Conservation (phyloP, 2,329 filamentous ascomycete species). For the Capronia americana region DNA sequence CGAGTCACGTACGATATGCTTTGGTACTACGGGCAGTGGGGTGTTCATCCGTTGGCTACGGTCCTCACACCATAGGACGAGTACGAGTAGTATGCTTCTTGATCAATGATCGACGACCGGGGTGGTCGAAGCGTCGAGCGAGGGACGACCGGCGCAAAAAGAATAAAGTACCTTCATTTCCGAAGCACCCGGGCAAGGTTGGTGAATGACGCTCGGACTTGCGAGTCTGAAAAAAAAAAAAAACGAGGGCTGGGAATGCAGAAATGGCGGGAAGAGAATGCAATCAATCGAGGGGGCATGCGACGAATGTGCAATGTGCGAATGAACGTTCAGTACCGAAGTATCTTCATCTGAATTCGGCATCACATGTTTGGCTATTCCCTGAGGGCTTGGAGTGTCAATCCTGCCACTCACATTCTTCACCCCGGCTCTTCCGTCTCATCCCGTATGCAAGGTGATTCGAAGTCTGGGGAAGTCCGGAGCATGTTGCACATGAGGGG, state of each 20-base stretch:
- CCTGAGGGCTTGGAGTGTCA: background rate
- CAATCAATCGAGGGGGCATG: too few species aligned
- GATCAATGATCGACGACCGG: background rate
- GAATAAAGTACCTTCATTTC: too few species aligned
- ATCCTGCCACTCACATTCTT: too few species aligned
- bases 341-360: background rate
- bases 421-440: background rate
- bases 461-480: background rate
- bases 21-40: background rate
- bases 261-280: too few species aligned
- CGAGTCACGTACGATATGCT: background rate
- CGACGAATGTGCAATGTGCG: too few species aligned
- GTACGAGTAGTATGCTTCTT: conserved; percentile 1
- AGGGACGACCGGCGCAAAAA: background rate
- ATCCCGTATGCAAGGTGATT: background rate
- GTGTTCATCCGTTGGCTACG: too few species aligned
- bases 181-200: too few species aligned
- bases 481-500: background rate
- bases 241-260: too few species aligned
- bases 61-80: too few species aligned
- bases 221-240: too few species aligned
- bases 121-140: background rate
- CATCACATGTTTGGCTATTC: background rate
- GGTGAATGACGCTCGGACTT: too few species aligned
- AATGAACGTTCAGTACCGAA: too few species aligned